Conservation (phyloP, 148 eudicot genomes). For the Pharnaceum exiguum region DNA sequence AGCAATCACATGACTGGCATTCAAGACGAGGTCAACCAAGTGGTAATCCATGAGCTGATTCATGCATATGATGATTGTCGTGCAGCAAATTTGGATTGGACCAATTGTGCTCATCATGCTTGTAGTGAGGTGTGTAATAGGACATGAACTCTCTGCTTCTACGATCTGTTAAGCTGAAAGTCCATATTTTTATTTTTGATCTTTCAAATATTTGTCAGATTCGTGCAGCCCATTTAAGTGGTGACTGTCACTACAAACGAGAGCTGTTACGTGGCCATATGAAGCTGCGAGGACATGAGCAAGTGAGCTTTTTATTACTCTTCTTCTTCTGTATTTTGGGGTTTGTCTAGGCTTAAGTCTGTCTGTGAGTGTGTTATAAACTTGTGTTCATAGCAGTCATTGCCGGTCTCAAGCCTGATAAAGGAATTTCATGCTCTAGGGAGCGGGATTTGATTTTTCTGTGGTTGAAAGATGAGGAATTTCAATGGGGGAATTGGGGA, state of each 20-base stretch:
- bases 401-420: no score
- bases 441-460: no score
- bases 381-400: no score
- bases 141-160: not conserved
- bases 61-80: slow-evolving; percentile 96
- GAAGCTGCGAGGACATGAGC: slow-evolving; percentile 88
- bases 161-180: not conserved
- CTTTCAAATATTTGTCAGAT: slow-evolving; percentile 34
- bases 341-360: no score
- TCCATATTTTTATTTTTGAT: not conserved
- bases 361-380: no score
- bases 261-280: slow-evolving; percentile 76
- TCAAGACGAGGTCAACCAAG: slow-evolving; percentile 90
- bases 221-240: slow-evolving; percentile 95
- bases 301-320: slow-evolving; percentile 33
- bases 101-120: slow-evolving; percentile 90
- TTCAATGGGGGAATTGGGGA: no score
- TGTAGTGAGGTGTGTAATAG: slow-evolving; percentile 69
- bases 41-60: slow-evolving; percentile 87
- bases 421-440: no score
- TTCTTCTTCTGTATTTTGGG: not conserved
- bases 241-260: slow-evolving; percentile 88
- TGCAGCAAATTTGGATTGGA: slow-evolving; percentile 80
- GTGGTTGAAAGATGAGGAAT: no score
- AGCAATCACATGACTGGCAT: slow-evolving; percentile 60